A percentile compares a stretch with the other conserved stretches of the same genome.
phyloP scores from a whole-genome alignment of 1,139 yeast species.

The Lipomyces yarrowii region DNA sequence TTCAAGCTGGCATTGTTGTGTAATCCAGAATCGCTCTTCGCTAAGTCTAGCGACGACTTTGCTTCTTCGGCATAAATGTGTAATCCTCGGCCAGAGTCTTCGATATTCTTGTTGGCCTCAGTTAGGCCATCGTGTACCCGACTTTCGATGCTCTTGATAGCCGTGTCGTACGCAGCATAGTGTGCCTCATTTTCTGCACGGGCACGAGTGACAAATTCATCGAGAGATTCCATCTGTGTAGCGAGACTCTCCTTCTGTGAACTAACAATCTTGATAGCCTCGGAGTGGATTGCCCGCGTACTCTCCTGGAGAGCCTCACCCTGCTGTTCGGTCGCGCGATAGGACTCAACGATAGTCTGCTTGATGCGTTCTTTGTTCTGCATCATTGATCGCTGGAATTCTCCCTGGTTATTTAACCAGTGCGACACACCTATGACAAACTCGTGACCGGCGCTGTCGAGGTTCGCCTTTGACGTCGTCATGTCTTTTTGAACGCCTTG shows the following conservation, averaged over 20 bases:
- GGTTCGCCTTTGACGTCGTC: slow-evolving; percentile 10
- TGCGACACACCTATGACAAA: slow-evolving; percentile 27
- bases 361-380: slow-evolving; percentile 32
- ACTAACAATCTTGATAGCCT: slow-evolving; percentile 31
- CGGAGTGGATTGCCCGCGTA: slow-evolving; percentile 32
- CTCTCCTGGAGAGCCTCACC: slow-evolving; percentile 31
- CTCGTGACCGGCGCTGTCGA: slow-evolving; percentile 21
- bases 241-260: slow-evolving; percentile 32
- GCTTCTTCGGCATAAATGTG: slow-evolving; percentile 24
- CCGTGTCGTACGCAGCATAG: slow-evolving; percentile 17
- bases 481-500: slow-evolving; percentile 9
- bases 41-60: slow-evolving; percentile 8
- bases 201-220: slow-evolving; percentile 31
- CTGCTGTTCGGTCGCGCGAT: slow-evolving; percentile 29
- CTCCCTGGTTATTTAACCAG: slow-evolving; percentile 31
- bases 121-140: slow-evolving; percentile 17
- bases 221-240: slow-evolving; percentile 32
- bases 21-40: slow-evolving; percentile 10
- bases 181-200: slow-evolving; percentile 29
- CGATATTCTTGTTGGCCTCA: slow-evolving; percentile 11
- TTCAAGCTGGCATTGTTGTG: slow-evolving; percentile 8
- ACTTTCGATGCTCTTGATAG: slow-evolving; percentile 13
- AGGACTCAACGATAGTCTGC: slow-evolving; percentile 29
- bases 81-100: slow-evolving; percentile 25
- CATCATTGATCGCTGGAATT: slow-evolving; percentile 27